Percentiles rank a stretch among this genome's conserved stretches.
Evolutionary conservation across 441 rosid species (phyloP).

Genomic region (Gossypium gossypioides): DNA sequence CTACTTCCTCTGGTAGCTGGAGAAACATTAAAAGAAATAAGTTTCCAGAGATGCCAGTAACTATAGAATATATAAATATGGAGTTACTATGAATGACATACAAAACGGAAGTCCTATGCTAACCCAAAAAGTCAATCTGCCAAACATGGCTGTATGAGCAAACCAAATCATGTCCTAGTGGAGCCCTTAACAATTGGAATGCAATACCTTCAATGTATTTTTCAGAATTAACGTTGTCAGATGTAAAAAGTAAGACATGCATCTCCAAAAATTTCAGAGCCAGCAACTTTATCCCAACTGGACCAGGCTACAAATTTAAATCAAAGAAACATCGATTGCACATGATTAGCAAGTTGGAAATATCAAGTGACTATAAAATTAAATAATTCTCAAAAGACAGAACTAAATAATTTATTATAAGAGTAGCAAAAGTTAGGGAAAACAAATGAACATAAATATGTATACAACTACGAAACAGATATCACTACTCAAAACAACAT

Average conservation of each 20-base stretch:
- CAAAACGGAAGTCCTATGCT: background rate
- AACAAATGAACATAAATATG: background rate
- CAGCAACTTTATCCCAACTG: conserved; percentile 63
- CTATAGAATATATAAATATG: background rate
- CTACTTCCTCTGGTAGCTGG: conserved; percentile 44
- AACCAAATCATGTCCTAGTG: conserved; percentile 9
- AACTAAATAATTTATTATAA: background rate
- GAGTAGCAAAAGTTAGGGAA: background rate
- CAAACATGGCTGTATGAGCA: background rate
- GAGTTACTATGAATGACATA: background rate
- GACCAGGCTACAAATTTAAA: conserved; percentile 63
- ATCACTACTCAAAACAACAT: background rate
- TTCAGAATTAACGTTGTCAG: conserved; percentile 59
- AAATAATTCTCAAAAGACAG: background rate
- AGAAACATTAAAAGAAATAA: conserved; percentile 17
- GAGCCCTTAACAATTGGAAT: conserved; percentile 10
- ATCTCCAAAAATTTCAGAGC: conserved; percentile 94
- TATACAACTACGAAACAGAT: background rate
- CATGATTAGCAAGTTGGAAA: background rate
- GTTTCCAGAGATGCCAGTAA: background rate
- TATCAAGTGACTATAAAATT: background rate
- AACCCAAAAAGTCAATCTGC: background rate
- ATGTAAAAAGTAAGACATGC: conserved; percentile 63
- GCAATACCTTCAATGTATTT: conserved; percentile 54
- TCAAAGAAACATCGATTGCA: conserved; percentile 13